phyloP scores from a whole-genome alignment of 2,329 filamentous ascomycete genomes.

The Stagonosporopsis chrysanthemi region DNA sequence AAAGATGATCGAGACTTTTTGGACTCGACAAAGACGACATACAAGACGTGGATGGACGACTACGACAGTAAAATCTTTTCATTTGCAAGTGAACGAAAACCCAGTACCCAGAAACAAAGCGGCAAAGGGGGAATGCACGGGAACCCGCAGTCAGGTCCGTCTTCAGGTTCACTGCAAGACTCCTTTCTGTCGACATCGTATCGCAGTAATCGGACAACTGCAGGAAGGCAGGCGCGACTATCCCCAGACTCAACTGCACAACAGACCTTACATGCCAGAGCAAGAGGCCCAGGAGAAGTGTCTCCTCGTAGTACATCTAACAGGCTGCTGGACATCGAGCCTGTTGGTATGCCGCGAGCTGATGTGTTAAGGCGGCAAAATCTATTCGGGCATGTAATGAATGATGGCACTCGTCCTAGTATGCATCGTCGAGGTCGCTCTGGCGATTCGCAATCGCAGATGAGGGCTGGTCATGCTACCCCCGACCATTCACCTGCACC shows the following conservation, averaged over 20 bases:
- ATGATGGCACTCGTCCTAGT: slow-evolving; percentile 21
- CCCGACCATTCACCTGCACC: slow-evolving; percentile 38
- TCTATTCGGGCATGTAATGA: slow-evolving; percentile 19
- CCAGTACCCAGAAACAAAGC: background rate
- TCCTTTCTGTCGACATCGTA: slow-evolving; percentile 42
- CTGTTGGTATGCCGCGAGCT: slow-evolving; percentile 34
- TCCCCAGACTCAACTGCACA: slow-evolving; percentile 35
- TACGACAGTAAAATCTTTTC: slow-evolving; percentile 49
- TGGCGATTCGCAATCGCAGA: slow-evolving; percentile 35
- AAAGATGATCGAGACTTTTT: slow-evolving; percentile 30
- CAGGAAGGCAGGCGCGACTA: slow-evolving; percentile 34
- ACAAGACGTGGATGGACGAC: slow-evolving; percentile 49
- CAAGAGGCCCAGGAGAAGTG: slow-evolving; percentile 27
- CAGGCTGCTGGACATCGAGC: slow-evolving; percentile 21
- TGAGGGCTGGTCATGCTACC: slow-evolving; percentile 27
- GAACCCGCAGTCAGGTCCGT: slow-evolving; percentile 15
- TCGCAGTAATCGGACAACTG: slow-evolving; percentile 32
- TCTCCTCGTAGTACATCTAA: slow-evolving; percentile 31
- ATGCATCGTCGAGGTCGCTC: slow-evolving; percentile 35
- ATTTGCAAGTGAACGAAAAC: slow-evolving; percentile 13
- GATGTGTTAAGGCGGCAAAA: slow-evolving; percentile 44
- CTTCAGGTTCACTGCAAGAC: slow-evolving; percentile 30
- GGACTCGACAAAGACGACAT: slow-evolving; percentile 28
- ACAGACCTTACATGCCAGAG: slow-evolving; percentile 32
- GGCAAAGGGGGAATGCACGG: slow-evolving; percentile 11